A percentile compares a stretch with the other conserved stretches of the same genome.
Conservation (phyloP, 73 alveolate genomes). For the Stentor roeselii region DNA sequence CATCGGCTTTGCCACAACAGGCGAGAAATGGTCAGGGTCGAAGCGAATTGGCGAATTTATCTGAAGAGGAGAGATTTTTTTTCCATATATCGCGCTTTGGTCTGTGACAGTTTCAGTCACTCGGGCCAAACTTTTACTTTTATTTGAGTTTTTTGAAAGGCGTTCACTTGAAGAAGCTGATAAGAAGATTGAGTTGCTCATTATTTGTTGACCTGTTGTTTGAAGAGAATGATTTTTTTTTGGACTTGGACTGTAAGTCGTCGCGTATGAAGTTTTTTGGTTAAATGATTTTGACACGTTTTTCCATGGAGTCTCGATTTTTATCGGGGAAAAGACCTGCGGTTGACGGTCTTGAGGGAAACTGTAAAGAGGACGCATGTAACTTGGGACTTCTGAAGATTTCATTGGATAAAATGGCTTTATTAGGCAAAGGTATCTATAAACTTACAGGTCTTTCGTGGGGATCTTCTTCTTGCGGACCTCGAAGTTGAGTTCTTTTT, state of each 20-base stretch:
- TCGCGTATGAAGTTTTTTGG: not conserved
- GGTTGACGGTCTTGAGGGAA: not conserved
- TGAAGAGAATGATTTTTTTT: not conserved
- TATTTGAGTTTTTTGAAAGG: too few species aligned
- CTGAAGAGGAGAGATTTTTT: not conserved
- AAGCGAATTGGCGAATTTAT: not conserved
- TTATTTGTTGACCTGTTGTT: not conserved
- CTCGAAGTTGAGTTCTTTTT: conserved; percentile 53
- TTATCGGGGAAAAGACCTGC: not conserved
- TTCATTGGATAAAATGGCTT: too few species aligned
- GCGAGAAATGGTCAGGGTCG: not conserved
- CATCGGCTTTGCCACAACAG: too few species aligned
- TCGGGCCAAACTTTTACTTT: not conserved
- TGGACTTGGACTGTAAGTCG: not conserved
- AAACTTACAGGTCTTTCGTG: not conserved
- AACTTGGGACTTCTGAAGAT: not conserved
- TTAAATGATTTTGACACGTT: not conserved
- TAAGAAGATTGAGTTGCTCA: too few species aligned
- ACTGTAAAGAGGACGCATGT: conserved; percentile 3
- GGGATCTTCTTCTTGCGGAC: conserved; percentile 50
- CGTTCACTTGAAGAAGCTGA: not conserved
- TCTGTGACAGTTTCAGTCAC: not conserved
- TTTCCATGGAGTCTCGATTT: not conserved
- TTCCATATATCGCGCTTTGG: not conserved
- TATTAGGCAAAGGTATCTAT: too few species aligned